phyloP scores from a whole-genome alignment of 1,284 basidiomycete species.

The Ustilago trichophora region DNA sequence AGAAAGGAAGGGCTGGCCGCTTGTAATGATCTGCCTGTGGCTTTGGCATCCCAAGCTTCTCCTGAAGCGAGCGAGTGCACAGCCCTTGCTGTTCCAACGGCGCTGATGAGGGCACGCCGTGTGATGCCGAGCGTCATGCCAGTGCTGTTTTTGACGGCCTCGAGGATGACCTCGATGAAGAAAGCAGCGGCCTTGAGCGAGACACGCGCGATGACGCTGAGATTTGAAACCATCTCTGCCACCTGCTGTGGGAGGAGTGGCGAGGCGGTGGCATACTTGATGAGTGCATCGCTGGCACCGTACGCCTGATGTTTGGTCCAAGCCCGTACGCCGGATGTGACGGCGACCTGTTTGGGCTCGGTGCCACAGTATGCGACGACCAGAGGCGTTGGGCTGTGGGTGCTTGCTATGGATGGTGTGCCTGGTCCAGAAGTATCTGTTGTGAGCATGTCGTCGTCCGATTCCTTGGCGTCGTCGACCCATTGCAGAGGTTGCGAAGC shows the following conservation, averaged over 20 bases:
- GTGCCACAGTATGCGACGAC: constrained; percentile 26
- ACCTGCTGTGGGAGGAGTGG: constrained; percentile 54
- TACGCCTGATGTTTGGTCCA: constrained; percentile 47
- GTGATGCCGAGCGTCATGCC: constrained; percentile 53
- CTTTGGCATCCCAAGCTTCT: constrained; percentile 45
- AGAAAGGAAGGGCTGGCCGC: constrained; percentile 64
- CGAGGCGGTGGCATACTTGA: constrained; percentile 51
- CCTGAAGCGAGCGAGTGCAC: constrained; percentile 45
- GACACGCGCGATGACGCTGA: constrained; percentile 52
- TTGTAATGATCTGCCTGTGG: constrained; percentile 18
- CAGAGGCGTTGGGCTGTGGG: constrained; percentile 18
- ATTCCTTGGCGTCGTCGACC: constrained; percentile 24
- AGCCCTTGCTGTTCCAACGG: constrained; percentile 50
- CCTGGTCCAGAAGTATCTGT: constrained; percentile 20
- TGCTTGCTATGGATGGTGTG: constrained; percentile 12
- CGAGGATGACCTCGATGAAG: constrained; percentile 59
- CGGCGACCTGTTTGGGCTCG: constrained; percentile 24
- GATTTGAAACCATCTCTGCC: constrained; percentile 53
- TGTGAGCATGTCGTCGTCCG: constrained; percentile 19
- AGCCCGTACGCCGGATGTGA: constrained; percentile 37
- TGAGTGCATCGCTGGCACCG: constrained; percentile 45
- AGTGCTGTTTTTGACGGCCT: constrained; percentile 50
- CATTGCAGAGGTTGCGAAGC: constrained; percentile 26
- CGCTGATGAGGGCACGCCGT: constrained; percentile 52
- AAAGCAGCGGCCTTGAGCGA: constrained; percentile 59